These are phyloP conservation scores for Cyberlindnera maritima DNA, from an alignment of 805 yeast species.

Conservation along the genomic window DNA sequence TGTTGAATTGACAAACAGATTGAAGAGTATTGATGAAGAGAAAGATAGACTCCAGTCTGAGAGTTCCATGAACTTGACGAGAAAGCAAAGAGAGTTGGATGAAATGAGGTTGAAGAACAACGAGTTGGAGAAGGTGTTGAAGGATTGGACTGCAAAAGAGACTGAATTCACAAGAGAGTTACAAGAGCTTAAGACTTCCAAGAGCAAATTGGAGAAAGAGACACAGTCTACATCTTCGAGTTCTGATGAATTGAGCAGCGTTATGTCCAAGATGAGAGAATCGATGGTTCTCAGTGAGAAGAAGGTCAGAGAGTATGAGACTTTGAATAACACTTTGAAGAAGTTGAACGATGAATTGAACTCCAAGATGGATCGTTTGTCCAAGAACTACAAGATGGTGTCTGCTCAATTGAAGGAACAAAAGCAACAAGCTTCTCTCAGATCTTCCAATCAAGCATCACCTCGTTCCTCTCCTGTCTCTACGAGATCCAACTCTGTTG, in stretches of 20 bases:
- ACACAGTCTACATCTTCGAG: constrained; percentile 27
- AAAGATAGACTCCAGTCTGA: constrained; percentile 58
- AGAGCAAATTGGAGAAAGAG: constrained; percentile 29
- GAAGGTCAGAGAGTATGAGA: constrained; percentile 55
- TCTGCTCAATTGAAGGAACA: constrained; percentile 45
- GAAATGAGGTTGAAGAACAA: constrained; percentile 47
- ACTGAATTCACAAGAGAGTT: constrained; percentile 29
- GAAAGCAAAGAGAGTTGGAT: constrained; percentile 64
- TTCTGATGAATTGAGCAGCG: constrained; percentile 31
- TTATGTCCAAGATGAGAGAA: constrained; percentile 45
- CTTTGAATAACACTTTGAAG: constrained; percentile 50
- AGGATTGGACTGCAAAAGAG: constrained; percentile 38
- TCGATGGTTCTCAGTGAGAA: constrained; percentile 50
- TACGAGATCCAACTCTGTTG: constrained; percentile 37
- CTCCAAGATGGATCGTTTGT: constrained; percentile 61
- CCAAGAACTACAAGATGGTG: constrained; percentile 66
- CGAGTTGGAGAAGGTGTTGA: constrained; percentile 38
- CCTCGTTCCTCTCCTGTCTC: constrained; percentile 27
- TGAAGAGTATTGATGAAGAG: constrained; percentile 55
- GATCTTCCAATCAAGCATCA: constrained; percentile 8
- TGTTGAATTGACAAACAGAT: constrained; percentile 53
- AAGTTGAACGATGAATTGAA: constrained; percentile 64
- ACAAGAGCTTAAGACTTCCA: constrained; percentile 30
- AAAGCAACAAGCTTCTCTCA: constrained; percentile 5
- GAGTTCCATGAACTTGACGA: constrained; percentile 44